phyloP scores from a whole-genome alignment of 2,329 filamentous ascomycete species.

The Verticillium isaacii region DNA sequence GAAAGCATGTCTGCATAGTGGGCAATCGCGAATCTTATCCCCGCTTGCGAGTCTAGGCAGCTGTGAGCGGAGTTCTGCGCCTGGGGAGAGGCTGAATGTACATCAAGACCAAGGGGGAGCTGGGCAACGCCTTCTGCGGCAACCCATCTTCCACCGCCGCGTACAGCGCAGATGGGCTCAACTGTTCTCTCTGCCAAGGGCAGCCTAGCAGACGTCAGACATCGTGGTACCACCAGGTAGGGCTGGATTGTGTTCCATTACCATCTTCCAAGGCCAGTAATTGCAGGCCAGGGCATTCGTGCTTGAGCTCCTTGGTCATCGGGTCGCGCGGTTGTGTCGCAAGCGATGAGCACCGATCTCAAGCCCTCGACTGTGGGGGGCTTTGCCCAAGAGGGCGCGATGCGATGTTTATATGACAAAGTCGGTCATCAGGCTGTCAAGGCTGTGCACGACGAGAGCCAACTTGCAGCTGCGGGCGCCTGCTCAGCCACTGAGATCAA shows the following conservation, averaged over 20 bases:
- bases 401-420: no score
- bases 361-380: background rate
- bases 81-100: background rate
- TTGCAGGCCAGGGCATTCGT: background rate
- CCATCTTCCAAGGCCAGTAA: background rate
- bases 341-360: background rate
- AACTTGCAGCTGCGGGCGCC: background rate
- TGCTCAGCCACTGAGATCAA: background rate
- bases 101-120: background rate
- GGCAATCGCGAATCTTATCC: background rate
- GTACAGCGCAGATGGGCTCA: background rate
- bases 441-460: background rate
- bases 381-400: no score
- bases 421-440: background rate
- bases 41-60: background rate
- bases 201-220: background rate
- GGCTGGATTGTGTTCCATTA: background rate
- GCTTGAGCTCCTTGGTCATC: background rate
- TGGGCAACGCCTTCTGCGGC: background rate
- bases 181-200: background rate
- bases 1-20: constrained; percentile 11
- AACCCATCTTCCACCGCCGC: background rate
- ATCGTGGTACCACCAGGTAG: background rate
- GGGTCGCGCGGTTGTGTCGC: background rate
- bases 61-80: background rate